Conservation (phyloP, 2,329 filamentous ascomycete genomes). For the Bipolaris zeicola region DNA sequence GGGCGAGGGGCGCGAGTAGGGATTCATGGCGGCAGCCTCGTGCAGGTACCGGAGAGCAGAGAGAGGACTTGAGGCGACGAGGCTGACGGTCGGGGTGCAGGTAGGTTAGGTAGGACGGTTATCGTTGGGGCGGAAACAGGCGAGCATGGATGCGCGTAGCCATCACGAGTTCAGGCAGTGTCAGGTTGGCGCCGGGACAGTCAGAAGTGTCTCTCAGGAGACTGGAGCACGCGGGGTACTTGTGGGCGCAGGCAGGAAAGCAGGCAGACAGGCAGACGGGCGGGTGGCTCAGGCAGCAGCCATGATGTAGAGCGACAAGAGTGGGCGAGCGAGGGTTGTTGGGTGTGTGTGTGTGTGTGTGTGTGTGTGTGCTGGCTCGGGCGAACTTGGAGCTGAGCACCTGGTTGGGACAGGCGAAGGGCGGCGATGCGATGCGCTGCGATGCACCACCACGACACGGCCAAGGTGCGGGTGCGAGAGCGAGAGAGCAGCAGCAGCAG, state of each 20-base stretch:
- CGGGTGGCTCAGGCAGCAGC: slow-evolving; percentile 46
- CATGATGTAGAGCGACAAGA: slow-evolving; percentile 33
- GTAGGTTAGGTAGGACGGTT: slow-evolving; percentile 26
- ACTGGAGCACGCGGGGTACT: slow-evolving; percentile 35
- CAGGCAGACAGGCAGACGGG: slow-evolving; percentile 3
- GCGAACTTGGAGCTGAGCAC: slow-evolving; percentile 37
- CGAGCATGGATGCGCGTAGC: slow-evolving; percentile 41
- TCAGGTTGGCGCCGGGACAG: slow-evolving; percentile 32
- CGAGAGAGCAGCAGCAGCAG: no score
- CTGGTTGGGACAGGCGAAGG: slow-evolving; percentile 20
- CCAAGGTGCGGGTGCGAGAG: not conserved
- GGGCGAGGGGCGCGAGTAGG: slow-evolving; percentile 74
- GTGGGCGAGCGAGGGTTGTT: slow-evolving; percentile 19
- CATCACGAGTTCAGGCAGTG: slow-evolving; percentile 46
- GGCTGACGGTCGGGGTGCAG: slow-evolving; percentile 17
- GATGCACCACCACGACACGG: not conserved
- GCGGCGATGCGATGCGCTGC: slow-evolving; percentile 12
- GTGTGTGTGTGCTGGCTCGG: slow-evolving; percentile 16
- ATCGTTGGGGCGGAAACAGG: slow-evolving; percentile 43
- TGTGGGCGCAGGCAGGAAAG: not conserved
- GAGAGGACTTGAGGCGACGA: slow-evolving; percentile 8
- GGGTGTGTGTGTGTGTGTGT: slow-evolving; percentile 3
- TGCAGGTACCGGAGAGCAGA: slow-evolving; percentile 22
- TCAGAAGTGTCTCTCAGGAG: slow-evolving; percentile 37
- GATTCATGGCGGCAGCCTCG: slow-evolving; percentile 71